Base-by-base conservation (phyloP, 2,329 filamentous ascomycete genomes). In the Colletotrichum theobromicola region DNA sequence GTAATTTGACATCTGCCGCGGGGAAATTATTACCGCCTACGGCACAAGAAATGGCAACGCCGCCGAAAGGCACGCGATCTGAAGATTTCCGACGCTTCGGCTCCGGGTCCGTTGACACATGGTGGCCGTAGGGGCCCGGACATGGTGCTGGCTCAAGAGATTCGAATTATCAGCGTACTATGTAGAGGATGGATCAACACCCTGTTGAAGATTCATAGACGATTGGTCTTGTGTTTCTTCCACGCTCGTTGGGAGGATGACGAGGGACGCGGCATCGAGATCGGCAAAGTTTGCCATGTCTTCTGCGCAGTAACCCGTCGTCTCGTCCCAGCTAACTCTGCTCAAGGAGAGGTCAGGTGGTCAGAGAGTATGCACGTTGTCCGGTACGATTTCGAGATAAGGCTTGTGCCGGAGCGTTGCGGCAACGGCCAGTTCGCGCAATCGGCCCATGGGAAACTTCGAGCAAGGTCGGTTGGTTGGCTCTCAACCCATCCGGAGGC, bases 241-340 rank as follows among this genome's bases (percentile, higher is more conserved):
- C n/a, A 18, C 15, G 26, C 34, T 24, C 46, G 46, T 30, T 15
- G 32, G 42, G 21, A 64, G 37, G 28, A 65, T 37, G 58, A 50
- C 58, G 26, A 35, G n/a, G 18, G 26, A 63, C 24, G 30, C 34
- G 37, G 60, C 37, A 37, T 24, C 30, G 24, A 57, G 62, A 72
- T 72, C 26, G 30, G 69, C 72, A 75, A 57, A 75, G 72, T 74
- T 74, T 71, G 16, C 28, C 16, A 68, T 32, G 37, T 28, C 57
- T 63, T 26, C 46, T 50, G 63, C 61, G 72, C 62, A 46, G 46
- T 75, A 58, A 64, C 50, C 68, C 62, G 55, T 75, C 72, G 72
- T 72, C 72, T 72, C 63, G 62, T 63, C 46, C 57, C 28, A 16
- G 26, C 9, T 46, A 74, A 75, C 62, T 75, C 34, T 75, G 72